Evolutionary conservation across 768 basidiomycete species (phyloP), one percentile per base, ranked within the genome.

Genomic region (Boletellus ananas): DNA sequence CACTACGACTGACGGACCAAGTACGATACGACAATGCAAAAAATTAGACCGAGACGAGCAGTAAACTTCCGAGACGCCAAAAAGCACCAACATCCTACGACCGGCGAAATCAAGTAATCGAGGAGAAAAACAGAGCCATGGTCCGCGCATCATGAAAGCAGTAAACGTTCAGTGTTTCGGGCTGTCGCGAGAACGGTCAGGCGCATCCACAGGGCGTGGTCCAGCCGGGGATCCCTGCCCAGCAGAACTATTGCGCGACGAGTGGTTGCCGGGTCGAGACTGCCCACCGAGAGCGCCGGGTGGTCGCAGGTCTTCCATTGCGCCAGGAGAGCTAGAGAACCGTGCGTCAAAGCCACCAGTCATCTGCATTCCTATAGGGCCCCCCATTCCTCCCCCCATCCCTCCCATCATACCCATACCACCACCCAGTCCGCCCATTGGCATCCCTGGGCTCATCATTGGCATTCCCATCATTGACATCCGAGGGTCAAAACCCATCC

Each of bases 401-500:
- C 73, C 72, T 1, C 70, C 70, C 64, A 81, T 76, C 76, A 77
- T 80, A 33, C 68, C 60, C 60, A 60, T 59, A 9, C 59, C 50
- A 37, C 59, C 53, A 75, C 83, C 59, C 77, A 78, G 81, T 43
- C 65, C 64, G 13, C 66, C 66, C 51, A 72, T 69, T 31, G 57
- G 58, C 57, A 72, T 59, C 41, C 63, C 64, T 21, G 67, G 61
- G 38, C 68, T 76, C 81, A 87, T 84, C 79, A 84, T 82, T 13
- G 79, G 76, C 80, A 85, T 83, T 17, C 80, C 76, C 80, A 83
- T 86, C 85, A 87, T 87, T 53, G 87, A 87, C 84, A 88, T 85
- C 34, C 86, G 78, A 51, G 87, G 87, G 66, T 88, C 86, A 55
- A 79, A 85, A 38, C 62, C 69, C 74, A 78, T 79, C 25, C 72